Evolutionary conservation across 2,329 filamentous ascomycete genomes (phyloP).

Genomic region (Xylaria sp.): DNA sequence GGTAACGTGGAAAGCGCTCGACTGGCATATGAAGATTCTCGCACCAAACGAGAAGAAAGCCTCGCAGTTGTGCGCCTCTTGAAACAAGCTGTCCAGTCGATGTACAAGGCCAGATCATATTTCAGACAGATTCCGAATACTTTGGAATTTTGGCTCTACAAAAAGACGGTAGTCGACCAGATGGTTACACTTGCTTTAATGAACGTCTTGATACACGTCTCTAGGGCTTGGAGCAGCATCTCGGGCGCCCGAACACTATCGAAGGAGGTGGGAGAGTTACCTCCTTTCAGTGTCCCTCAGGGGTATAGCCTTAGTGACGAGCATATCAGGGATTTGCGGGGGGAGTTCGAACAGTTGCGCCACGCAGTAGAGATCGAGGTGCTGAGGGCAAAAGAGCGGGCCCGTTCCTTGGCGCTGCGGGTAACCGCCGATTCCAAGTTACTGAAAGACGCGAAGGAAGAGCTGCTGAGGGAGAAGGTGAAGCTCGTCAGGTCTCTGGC

Average conservation of each 20-base stretch:
- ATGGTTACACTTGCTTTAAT: slow-evolving; percentile 64
- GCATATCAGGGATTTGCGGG: slow-evolving; percentile 56
- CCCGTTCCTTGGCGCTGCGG: slow-evolving; percentile 45
- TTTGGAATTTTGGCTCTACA: slow-evolving; percentile 61
- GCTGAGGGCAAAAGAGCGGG: slow-evolving; percentile 38
- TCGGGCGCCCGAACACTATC: slow-evolving; percentile 56
- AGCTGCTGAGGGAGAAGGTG: slow-evolving; percentile 59
- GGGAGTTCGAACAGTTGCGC: slow-evolving; percentile 50
- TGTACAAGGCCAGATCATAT: slow-evolving; percentile 51
- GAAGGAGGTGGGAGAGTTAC: slow-evolving; percentile 54
- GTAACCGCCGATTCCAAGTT: slow-evolving; percentile 50
- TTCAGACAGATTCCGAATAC: slow-evolving; percentile 57
- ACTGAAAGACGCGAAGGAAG: slow-evolving; percentile 51
- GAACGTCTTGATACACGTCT: slow-evolving; percentile 57
- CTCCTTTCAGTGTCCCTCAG: slow-evolving; percentile 56
- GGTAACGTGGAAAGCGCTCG: slow-evolving; percentile 50
- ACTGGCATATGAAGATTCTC: slow-evolving; percentile 53
- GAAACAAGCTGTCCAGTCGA: slow-evolving; percentile 52
- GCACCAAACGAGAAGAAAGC: slow-evolving; percentile 48
- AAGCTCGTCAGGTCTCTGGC: slow-evolving; percentile 53
- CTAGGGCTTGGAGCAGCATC: slow-evolving; percentile 55
- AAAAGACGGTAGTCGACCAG: slow-evolving; percentile 61
- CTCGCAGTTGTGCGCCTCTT: slow-evolving; percentile 55
- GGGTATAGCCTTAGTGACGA: slow-evolving; percentile 42
- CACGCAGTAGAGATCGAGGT: slow-evolving; percentile 50